Conservation (phyloP, 164 flowering plant genomes). For the Vitis rotundifolia region DNA sequence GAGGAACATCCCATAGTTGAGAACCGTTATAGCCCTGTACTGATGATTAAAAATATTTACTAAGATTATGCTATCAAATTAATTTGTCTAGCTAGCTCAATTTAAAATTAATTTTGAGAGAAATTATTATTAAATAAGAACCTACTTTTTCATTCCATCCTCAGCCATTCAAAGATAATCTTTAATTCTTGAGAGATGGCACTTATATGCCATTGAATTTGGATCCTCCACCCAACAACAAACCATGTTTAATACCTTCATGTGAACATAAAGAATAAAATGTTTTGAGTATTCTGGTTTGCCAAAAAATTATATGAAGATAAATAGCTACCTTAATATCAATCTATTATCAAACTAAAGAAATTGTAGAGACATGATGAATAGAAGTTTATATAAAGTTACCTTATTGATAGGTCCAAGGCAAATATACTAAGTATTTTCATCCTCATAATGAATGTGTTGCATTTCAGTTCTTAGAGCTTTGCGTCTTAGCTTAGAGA, state of each 20-base stretch:
- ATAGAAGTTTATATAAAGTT: not conserved
- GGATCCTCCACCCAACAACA: conserved; percentile 54
- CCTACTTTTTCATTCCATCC: conserved; percentile 63
- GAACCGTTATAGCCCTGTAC: conserved; percentile 35
- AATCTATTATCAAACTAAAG: no score
- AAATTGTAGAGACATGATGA: not conserved
- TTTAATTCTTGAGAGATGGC: conserved; percentile 39
- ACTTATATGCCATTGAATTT: conserved; percentile 35
- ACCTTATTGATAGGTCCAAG: conserved; percentile 42
- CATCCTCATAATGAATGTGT: conserved; percentile 44
- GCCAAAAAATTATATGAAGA: no score
- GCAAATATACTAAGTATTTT: conserved; percentile 30
- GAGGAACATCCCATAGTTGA: conserved; percentile 41
- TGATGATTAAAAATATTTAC: no score
- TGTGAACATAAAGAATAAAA: not conserved
- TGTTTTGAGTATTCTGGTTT: not conserved
- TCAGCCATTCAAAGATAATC: conserved; percentile 58
- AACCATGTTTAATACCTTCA: conserved; percentile 46
- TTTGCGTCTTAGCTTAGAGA: conserved; percentile 31
- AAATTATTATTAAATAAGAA: not conserved
- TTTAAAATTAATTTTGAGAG: no score
- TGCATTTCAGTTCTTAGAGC: conserved; percentile 35
- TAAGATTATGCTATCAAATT: no score
- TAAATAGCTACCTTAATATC: no score
- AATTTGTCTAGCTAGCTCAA: no score